A percentile compares a stretch with the other conserved stretches of the same genome.
These are phyloP conservation scores for Phlebiopsis flavidoalba DNA, from an alignment of 768 basidiomycete genomes.

Conservation along the genomic window DNA sequence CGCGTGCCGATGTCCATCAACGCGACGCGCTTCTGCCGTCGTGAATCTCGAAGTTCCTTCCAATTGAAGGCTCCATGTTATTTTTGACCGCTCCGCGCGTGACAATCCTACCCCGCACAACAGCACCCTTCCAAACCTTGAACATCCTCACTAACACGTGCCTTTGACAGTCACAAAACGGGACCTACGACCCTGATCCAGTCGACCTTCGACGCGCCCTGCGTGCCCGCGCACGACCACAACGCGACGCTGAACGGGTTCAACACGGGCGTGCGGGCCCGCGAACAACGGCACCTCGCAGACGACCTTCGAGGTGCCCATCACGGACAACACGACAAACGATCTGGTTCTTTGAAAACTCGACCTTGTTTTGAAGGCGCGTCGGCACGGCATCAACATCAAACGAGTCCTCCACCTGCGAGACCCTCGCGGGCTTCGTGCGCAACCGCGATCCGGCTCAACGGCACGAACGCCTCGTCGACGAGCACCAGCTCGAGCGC, in stretches of 20 bases:
- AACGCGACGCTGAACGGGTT: conserved; percentile 53
- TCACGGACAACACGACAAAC: conserved; percentile 35
- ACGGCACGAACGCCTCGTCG: conserved; percentile 36
- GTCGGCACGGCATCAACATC: conserved; percentile 58
- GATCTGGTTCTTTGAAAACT: conserved; percentile 58
- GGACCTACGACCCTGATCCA: conserved; percentile 52
- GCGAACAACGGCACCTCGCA: conserved; percentile 40
- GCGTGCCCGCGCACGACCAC: conserved; percentile 43
- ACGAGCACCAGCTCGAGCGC: conserved; percentile 3
- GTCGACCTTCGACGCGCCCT: conserved; percentile 51
- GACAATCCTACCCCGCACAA: background rate
- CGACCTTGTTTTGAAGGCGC: conserved; percentile 47
- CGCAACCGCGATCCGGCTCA: conserved; percentile 48
- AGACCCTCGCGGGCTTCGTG: conserved; percentile 37
- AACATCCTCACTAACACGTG: background rate
- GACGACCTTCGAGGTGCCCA: conserved; percentile 40
- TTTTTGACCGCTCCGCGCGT: background rate
- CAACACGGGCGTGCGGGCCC: conserved; percentile 45
- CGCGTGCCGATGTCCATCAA: too few species aligned
- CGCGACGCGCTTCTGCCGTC: too few species aligned
- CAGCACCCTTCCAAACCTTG: background rate
- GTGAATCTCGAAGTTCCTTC: too few species aligned
- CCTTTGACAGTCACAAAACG: conserved; percentile 39
- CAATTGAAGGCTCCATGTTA: background rate
- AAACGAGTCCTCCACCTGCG: conserved; percentile 35